These are phyloP conservation scores for Scytalidium lignicola DNA, from an alignment of 2,329 filamentous ascomycete genomes.

Conservation along the genomic window DNA sequence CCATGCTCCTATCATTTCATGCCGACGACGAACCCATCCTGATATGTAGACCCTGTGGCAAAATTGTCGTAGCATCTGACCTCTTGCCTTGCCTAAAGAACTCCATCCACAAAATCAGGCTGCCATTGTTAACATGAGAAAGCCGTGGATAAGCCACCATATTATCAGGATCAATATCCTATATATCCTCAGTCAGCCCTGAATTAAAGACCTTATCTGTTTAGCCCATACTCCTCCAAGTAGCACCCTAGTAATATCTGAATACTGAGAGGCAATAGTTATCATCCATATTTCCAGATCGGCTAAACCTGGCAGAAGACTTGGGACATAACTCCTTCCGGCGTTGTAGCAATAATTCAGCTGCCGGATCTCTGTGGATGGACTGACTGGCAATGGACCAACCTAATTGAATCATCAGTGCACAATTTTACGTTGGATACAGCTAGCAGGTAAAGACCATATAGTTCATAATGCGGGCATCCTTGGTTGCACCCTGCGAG, in stretches of 20 bases:
- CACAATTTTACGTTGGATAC: background rate
- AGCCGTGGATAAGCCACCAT: background rate
- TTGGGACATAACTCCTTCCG: constrained; percentile 5
- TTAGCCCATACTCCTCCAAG: background rate
- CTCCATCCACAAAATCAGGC: background rate
- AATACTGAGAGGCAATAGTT: background rate
- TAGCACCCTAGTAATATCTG: constrained; percentile 3
- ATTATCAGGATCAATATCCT: background rate
- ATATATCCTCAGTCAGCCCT: background rate
- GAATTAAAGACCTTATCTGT: background rate
- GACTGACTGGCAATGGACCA: constrained; percentile 12
- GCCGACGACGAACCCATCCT: constrained; percentile 7
- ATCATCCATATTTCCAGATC: background rate
- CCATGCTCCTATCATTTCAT: constrained; percentile 17
- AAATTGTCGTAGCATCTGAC: background rate
- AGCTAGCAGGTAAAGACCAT: constrained; percentile 3
- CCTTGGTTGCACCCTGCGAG: constrained; percentile 3
- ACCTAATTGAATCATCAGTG: constrained; percentile 2
- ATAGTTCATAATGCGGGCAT: constrained; percentile 5
- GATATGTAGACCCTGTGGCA: constrained; percentile 8
- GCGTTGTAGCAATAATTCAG: constrained; percentile 10
- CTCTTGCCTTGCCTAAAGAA: background rate
- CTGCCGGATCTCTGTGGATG: constrained; percentile 2
- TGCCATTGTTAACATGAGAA: background rate
- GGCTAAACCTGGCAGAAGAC: constrained; percentile 2